Evolutionary conservation across 306 rosid species (phyloP).

Genomic region (Glycyrrhiza uralensis): DNA sequence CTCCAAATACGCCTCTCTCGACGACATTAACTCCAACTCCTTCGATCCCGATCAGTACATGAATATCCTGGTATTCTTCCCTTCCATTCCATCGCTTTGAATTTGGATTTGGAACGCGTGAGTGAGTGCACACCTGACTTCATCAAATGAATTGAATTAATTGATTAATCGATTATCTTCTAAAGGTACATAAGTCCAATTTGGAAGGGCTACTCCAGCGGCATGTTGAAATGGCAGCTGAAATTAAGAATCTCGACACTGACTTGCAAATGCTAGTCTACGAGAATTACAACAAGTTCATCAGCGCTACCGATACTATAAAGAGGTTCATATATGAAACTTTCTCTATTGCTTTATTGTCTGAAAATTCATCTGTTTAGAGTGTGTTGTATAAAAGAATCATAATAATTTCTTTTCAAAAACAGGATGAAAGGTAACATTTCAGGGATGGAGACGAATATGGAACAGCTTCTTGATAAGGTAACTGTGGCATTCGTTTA

Average conservation of each 20-base stretch:
- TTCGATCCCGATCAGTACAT: conserved; percentile 89
- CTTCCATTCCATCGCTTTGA: neutral
- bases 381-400: neutral
- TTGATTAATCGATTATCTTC: neutral
- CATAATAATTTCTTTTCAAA: neutral
- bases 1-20: conserved; percentile 49
- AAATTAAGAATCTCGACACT: conserved; percentile 97
- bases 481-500: conserved; percentile 23
- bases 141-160: neutral
- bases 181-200: conserved; percentile 65
- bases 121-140: neutral
- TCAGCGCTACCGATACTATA: conserved; percentile 87
- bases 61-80: conserved; percentile 61
- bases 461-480: conserved; percentile 94
- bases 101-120: too few relatives aligned
- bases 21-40: conserved; percentile 71
- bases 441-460: conserved; percentile 85
- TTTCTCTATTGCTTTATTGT: neutral
- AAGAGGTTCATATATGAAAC: conserved; percentile 43
- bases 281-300: conserved; percentile 89
- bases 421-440: conserved; percentile 93
- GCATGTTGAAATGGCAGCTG: conserved; percentile 90
- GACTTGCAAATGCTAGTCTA: conserved; percentile 93
- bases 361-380: neutral
- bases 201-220: conserved; percentile 81